Conservation (phyloP, 2,329 filamentous ascomycete species). For the Cladosporium sp. region DNA sequence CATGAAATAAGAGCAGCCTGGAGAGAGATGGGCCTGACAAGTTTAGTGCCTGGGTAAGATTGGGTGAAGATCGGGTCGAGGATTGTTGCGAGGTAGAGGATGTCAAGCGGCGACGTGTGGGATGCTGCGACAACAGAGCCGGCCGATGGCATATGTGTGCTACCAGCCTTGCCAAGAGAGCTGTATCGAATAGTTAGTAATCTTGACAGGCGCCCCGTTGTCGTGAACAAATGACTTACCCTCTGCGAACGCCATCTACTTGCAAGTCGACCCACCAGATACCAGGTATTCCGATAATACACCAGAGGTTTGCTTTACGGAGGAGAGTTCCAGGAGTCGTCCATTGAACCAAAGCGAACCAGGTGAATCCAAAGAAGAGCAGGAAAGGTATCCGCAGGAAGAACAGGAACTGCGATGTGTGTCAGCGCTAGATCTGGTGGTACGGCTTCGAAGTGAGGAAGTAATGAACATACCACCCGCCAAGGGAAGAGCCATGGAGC, state of each 20-base stretch:
- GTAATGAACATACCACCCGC: slow-evolving; percentile 29
- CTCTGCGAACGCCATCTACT: slow-evolving; percentile 92
- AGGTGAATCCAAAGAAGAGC: slow-evolving; percentile 54
- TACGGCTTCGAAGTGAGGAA: background rate
- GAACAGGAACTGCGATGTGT: slow-evolving; percentile 63
- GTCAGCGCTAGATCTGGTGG: background rate
- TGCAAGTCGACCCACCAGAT: slow-evolving; percentile 99
- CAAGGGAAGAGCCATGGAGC: slow-evolving; percentile 59
- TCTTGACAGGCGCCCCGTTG: background rate
- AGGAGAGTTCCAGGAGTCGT: slow-evolving; percentile 68
- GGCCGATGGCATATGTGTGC: slow-evolving; percentile 68
- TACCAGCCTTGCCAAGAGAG: slow-evolving; percentile 68
- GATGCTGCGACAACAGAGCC: slow-evolving; percentile 84
- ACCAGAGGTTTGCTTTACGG: slow-evolving; percentile 86
- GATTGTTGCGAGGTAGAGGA: slow-evolving; percentile 89
- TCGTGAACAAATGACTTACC: slow-evolving; percentile 49
- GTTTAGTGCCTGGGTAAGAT: slow-evolving; percentile 70
- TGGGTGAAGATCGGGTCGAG: slow-evolving; percentile 95
- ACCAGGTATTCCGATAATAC: slow-evolving; percentile 80
- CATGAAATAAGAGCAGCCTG: slow-evolving; percentile 70
- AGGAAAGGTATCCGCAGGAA: slow-evolving; percentile 78
- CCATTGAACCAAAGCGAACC: slow-evolving; percentile 57
- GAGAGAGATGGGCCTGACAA: slow-evolving; percentile 75
- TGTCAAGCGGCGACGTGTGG: slow-evolving; percentile 89
- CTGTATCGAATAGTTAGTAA: slow-evolving; percentile 37